These are phyloP conservation scores for Begonia masoniana DNA, from an alignment of 306 rosid genomes.

Conservation along the genomic window DNA sequence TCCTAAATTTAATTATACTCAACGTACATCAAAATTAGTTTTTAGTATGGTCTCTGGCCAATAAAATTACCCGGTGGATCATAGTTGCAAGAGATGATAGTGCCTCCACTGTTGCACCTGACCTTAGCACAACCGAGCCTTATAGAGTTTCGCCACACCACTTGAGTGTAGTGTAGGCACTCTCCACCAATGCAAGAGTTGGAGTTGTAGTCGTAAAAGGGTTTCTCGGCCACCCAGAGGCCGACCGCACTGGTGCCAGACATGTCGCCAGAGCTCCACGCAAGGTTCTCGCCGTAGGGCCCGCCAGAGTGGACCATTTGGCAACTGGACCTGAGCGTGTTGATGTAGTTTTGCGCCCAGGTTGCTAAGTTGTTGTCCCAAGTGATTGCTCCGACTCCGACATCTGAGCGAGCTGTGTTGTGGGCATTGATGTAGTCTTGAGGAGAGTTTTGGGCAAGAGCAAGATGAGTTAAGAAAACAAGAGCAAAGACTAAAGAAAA, in stretches of 20 bases:
- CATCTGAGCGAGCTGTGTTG: conserved; percentile 35
- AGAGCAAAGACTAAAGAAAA: not conserved
- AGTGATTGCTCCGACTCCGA: conserved; percentile 35
- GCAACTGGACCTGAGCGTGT: conserved; percentile 17
- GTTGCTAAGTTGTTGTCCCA: conserved; percentile 40
- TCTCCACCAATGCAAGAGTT: conserved; percentile 40
- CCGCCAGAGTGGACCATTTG: conserved; percentile 43
- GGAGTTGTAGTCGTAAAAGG: conserved; percentile 19
- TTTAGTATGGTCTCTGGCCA: conserved; percentile 24
- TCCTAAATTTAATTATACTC: too few relatives aligned
- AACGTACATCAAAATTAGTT: not conserved
- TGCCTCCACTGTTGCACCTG: conserved; percentile 30
- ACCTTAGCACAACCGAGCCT: conserved; percentile 45
- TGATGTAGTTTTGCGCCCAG: conserved; percentile 45
- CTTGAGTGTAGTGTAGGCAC: conserved; percentile 52
- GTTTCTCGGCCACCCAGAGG: conserved; percentile 48
- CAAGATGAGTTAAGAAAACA: not conserved
- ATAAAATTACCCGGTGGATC: conserved; percentile 40
- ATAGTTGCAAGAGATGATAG: conserved; percentile 46
- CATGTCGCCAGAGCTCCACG: conserved; percentile 24
- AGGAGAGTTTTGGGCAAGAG: conserved; percentile 14
- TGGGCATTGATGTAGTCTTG: conserved; percentile 36
- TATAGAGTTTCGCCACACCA: conserved; percentile 30
- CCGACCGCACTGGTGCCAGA: conserved; percentile 27
- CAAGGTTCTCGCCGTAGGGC: conserved; percentile 50